Base-by-base conservation (phyloP, 148 eudicot species). In the Gaultheria prostrata region DNA sequence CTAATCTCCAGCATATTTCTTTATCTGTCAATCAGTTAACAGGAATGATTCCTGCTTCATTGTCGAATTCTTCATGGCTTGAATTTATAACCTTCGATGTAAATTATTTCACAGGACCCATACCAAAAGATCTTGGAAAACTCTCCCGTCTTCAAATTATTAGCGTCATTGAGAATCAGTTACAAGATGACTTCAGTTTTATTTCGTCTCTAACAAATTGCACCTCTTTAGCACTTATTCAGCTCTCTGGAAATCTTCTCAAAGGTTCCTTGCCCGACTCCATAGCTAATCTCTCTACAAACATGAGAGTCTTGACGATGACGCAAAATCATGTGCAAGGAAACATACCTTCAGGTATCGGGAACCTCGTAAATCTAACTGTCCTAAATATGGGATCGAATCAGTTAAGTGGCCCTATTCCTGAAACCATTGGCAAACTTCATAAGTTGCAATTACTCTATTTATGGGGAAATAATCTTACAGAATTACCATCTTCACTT, bases 71-170 rank as follows among this genome's bases (percentile, higher is more conserved):
- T 67, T 26, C 72, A 10, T 0, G 18, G 2, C 72, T 67, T 67
- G 35, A 2, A 24, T 0, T 0, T 0, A 24, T 67, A 24, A 0
- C 0, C 26, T 24, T 28, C 1, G 1, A 0, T 2, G 0, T 12
- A 0, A 67, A 67, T 13, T 11, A 28, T n/a, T 21, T 59, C 26
- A 8, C 1, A 0, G 65, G 65, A 2, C 26, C 0, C 2, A 59
- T 59, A 10, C 65, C 65, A 59, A 59, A 59, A 1, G 28, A 21
- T 59, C 65, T 59, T 20, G 65, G 65, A 21, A 8, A 8, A 26
- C 18, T 30, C 12, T 67, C 33, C 0, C 12, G 0, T 9, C 26
- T 30, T 24, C 6, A 0, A 26, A 0, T 0, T 0, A 1, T 67
- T 4, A 8, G 2, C 15, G 0, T 26, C 3, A 0, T 0, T 0